Evolutionary conservation across 257 asterid genomes (phyloP).

Genomic region (Rubia yunnanensis): DNA sequence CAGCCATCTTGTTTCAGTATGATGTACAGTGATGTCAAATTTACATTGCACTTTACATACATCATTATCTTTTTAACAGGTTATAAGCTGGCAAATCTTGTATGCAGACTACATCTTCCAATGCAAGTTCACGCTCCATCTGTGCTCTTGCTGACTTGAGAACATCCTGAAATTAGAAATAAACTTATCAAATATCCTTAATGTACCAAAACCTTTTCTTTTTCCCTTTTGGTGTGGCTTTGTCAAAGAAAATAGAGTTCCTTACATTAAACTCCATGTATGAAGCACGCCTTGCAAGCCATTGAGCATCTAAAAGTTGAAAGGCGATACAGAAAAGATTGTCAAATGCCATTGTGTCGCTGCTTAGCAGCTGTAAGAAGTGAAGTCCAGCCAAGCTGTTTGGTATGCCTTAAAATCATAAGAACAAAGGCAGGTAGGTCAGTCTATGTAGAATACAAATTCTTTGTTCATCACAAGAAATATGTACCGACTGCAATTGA

Average conservation of each 20-base stretch:
- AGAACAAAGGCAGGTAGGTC: not conserved
- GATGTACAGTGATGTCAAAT: not conserved
- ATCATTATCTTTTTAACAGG: conserved; percentile 34
- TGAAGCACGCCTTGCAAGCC: conserved; percentile 90
- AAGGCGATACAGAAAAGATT: conserved; percentile 82
- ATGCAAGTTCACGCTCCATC: conserved; percentile 70
- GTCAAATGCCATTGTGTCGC: conserved; percentile 88
- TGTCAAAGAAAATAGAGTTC: not conserved
- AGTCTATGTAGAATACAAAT: not conserved
- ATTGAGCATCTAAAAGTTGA: conserved; percentile 80
- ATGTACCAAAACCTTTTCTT: not conserved
- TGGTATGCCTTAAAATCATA: conserved; percentile 50
- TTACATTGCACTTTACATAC: not conserved
- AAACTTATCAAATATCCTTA: not conserved
- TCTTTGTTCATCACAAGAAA: not conserved
- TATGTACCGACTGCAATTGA: not conserved
- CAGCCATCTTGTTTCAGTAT: not conserved
- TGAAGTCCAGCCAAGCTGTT: conserved; percentile 55
- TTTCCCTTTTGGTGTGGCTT: not conserved
- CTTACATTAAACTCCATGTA: conserved; percentile 93
- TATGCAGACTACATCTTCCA: conserved; percentile 54
- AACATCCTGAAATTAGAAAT: conserved; percentile 49
- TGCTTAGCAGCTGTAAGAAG: conserved; percentile 53
- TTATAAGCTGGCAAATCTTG: conserved; percentile 73
- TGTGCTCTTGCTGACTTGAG: conserved; percentile 69